A percentile compares a stretch with the other conserved stretches of the same genome.
phyloP scores from a whole-genome alignment of 2,329 filamentous ascomycete species.

The Samsoniella hepiali region DNA sequence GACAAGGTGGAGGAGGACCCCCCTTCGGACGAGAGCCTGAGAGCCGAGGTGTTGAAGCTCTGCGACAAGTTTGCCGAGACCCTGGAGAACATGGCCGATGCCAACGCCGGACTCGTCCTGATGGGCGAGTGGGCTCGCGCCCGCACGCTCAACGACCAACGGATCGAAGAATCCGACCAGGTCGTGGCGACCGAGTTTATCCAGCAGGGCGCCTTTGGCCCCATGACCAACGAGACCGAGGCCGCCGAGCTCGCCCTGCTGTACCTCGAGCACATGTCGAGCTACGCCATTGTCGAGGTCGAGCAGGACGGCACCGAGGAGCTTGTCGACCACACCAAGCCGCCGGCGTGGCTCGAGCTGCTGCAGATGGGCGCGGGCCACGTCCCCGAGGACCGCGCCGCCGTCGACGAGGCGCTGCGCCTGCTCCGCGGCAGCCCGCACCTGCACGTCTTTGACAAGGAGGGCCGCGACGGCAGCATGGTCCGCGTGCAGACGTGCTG shows the following conservation, averaged over 20 bases:
- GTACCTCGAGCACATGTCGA: neutral
- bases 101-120: neutral
- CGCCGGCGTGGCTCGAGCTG: neutral
- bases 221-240: neutral
- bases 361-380: slow-evolving; percentile 5
- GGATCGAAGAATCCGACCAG: neutral
- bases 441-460: neutral
- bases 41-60: neutral
- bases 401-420: neutral
- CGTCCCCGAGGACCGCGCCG: neutral
- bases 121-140: slow-evolving; percentile 3
- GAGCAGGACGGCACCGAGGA: neutral
- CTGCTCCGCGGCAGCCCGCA: neutral
- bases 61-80: neutral
- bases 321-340: neutral
- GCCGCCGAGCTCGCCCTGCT: neutral
- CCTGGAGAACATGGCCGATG: neutral
- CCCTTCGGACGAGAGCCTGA: neutral
- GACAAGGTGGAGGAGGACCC: neutral
- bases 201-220: neutral
- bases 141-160: neutral
- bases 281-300: neutral
- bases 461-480: neutral
- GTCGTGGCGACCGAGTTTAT: neutral
- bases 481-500: neutral